These are phyloP conservation scores for Tetracentron sinense DNA, from an alignment of 164 flowering plant species.

Conservation along the genomic window DNA sequence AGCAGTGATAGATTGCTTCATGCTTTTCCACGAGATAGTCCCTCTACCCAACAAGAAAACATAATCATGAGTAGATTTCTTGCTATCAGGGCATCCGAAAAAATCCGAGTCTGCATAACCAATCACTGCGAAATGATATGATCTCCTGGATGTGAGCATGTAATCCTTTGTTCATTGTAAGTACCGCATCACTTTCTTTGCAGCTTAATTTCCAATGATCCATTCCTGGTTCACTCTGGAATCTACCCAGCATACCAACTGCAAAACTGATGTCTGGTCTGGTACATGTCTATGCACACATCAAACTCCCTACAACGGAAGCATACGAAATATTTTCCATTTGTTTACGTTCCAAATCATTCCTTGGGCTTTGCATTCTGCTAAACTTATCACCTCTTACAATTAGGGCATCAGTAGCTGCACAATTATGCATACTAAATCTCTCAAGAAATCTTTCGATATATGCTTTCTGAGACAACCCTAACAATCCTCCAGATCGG, in stretches of 20 bases:
- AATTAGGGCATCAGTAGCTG: neutral
- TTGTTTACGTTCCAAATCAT: neutral
- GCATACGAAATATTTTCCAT: neutral
- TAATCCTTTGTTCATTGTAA: constrained; percentile 6
- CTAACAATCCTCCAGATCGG: neutral
- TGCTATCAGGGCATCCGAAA: constrained; percentile 3
- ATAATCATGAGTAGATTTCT: constrained; percentile 3
- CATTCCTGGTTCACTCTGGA: constrained; percentile 3
- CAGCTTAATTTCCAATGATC: no score
- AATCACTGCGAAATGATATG: neutral
- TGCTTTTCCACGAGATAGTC: neutral
- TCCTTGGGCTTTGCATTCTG: neutral
- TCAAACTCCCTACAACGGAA: constrained; percentile 1
- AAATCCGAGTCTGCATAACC: constrained; percentile 6
- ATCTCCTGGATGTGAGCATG: constrained; percentile 9
- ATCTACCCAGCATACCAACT: neutral
- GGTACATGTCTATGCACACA: neutral
- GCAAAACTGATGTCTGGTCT: constrained; percentile 2
- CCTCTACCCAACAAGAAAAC: constrained; percentile 1
- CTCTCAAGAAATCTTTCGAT: neutral
- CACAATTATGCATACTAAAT: neutral
- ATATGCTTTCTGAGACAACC: neutral
- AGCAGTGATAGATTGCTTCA: neutral
- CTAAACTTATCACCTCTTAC: constrained; percentile 1
- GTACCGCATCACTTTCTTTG: constrained; percentile 6